phyloP scores from a whole-genome alignment of 192 early-diverging fungal genomes.

The Backusella luteola region DNA sequence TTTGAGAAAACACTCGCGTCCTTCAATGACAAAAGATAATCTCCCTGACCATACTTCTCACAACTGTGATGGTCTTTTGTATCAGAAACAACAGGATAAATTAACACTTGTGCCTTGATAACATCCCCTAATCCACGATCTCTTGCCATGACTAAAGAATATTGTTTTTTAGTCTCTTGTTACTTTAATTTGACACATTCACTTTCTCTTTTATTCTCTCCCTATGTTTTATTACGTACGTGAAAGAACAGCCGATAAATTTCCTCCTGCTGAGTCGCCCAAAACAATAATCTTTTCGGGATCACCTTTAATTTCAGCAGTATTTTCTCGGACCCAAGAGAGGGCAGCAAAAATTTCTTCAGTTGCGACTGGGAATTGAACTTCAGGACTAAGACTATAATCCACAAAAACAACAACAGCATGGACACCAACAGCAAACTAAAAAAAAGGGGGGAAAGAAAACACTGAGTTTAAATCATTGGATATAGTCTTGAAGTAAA shows the following conservation, averaged over 20 bases:
- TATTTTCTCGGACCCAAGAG: neutral
- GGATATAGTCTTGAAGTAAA: no score
- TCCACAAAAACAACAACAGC: constrained; percentile 16
- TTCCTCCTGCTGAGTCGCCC: constrained; percentile 26
- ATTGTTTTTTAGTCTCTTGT: no score
- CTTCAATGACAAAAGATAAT: neutral
- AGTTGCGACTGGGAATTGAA: constrained; percentile 1
- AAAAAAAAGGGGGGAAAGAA: neutral
- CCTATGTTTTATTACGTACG: neutral
- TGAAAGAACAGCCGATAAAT: constrained; percentile 5
- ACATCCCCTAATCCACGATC: neutral
- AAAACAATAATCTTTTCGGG: constrained; percentile 1
- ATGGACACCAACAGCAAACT: neutral
- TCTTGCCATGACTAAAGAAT: neutral
- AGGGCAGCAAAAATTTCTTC: constrained; percentile 16
- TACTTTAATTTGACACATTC: no score
- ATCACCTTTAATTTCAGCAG: neutral
- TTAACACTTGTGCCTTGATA: constrained; percentile 9
- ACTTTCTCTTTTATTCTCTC: no score
- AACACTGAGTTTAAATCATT: no score
- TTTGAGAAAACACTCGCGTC: neutral
- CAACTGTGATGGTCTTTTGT: neutral
- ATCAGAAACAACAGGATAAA: constrained; percentile 12
- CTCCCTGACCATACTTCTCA: neutral
- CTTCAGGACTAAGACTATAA: constrained; percentile 15